Evolutionary conservation across 208 protist genomes (phyloP).

Genomic region (Acanthamoeba quina): DNA sequence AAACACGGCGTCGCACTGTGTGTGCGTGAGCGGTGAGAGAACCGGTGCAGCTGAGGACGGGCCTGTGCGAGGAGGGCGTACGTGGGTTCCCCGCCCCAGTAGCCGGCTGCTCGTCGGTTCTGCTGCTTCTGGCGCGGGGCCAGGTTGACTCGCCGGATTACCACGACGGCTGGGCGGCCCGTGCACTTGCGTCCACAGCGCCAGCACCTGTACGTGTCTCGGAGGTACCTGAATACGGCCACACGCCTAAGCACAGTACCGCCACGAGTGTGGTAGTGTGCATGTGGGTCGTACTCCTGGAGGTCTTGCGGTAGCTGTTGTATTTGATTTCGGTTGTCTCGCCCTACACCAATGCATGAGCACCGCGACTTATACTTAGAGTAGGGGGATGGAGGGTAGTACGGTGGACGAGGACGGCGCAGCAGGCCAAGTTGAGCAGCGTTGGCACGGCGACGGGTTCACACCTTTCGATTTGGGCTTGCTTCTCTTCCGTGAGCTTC

Average conservation of each 20-base stretch:
- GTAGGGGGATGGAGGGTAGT: background rate
- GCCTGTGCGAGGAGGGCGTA: background rate
- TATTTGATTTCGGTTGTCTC: background rate
- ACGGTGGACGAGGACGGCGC: background rate
- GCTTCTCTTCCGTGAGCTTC: background rate
- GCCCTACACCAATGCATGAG: background rate
- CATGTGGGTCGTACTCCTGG: background rate
- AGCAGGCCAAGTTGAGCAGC: conserved; percentile 29
- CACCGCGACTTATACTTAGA: background rate
- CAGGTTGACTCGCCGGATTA: background rate
- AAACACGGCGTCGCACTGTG: background rate
- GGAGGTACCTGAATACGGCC: background rate
- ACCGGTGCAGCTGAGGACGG: no score
- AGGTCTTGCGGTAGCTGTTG: background rate
- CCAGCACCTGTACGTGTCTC: background rate
- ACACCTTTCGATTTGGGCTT: background rate
- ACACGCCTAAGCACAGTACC: background rate
- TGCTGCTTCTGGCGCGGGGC: background rate
- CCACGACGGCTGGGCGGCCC: background rate
- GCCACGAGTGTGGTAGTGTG: no score
- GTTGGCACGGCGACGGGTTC: background rate
- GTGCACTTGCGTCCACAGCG: background rate
- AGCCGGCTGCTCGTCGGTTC: background rate
- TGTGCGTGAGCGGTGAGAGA: background rate
- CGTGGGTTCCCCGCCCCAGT: conserved; percentile 44